Conservation (phyloP, 2,329 filamentous ascomycete species). For the Chlorencoelia australis region DNA sequence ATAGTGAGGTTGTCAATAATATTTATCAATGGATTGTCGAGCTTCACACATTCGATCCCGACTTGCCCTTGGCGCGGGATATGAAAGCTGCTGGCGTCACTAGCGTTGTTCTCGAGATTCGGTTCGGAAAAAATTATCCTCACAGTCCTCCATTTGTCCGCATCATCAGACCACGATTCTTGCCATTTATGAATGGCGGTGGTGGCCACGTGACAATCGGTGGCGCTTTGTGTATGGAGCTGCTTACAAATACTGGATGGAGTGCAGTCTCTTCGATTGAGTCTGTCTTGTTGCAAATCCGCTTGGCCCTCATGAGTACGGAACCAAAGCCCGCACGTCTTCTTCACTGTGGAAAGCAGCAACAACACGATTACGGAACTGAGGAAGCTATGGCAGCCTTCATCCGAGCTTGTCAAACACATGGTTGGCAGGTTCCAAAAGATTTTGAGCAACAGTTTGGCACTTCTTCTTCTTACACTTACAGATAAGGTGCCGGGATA, state of each 20-base stretch:
- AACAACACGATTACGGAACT: conserved; percentile 48
- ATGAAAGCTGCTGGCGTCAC: conserved; percentile 52
- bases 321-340: conserved; percentile 68
- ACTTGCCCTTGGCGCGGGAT: conserved; percentile 62
- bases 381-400: conserved; percentile 67
- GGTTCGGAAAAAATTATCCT: conserved; percentile 69
- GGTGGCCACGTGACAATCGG: conserved; percentile 80
- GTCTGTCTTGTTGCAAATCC: conserved; percentile 69
- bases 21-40: conserved; percentile 90
- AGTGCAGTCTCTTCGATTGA: conserved; percentile 63
- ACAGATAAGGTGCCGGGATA: too few relatives aligned
- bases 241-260: conserved; percentile 80
- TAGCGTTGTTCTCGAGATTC: conserved; percentile 71
- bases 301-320: conserved; percentile 58
- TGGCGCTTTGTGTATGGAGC: conserved; percentile 75
- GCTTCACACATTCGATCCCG: conserved; percentile 67
- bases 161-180: conserved; percentile 69
- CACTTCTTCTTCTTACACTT: too few relatives aligned
- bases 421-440: conserved; percentile 64
- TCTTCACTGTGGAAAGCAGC: conserved; percentile 19
- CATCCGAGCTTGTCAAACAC: conserved; percentile 51
- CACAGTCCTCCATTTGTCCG: conserved; percentile 76
- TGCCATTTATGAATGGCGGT: conserved; percentile 61
- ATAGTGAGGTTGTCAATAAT: conserved; percentile 42
- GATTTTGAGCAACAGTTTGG: conserved; percentile 45